A percentile compares a stretch with the other conserved stretches of the same genome.
Evolutionary conservation across 2,329 filamentous ascomycete species (phyloP).

Genomic region (Colletotrichum higginsianum): DNA sequence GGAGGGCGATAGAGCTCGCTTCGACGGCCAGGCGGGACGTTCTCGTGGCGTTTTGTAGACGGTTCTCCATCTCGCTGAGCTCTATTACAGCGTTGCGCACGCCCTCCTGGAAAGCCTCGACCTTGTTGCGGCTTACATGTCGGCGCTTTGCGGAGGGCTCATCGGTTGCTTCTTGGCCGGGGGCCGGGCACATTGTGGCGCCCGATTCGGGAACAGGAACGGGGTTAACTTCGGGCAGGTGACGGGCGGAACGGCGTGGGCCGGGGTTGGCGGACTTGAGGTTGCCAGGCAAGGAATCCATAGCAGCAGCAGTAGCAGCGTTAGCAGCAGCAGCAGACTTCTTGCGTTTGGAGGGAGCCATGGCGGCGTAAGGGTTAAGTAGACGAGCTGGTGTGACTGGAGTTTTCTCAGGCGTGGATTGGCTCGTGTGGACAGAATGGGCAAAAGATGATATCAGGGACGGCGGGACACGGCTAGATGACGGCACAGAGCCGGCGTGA

Average conservation of each 20-base stretch:
- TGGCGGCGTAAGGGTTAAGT: slow-evolving; percentile 16
- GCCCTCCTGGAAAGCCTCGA: slow-evolving; percentile 45
- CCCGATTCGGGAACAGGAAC: slow-evolving; percentile 33
- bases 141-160: slow-evolving; percentile 34
- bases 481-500: slow-evolving; percentile 25
- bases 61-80: slow-evolving; percentile 65
- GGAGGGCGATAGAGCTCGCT: slow-evolving; percentile 52
- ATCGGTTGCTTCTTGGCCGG: background rate
- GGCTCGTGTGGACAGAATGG: background rate
- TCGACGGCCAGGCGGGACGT: slow-evolving; percentile 64
- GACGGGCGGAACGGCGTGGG: slow-evolving; percentile 39
- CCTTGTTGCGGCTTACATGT: slow-evolving; percentile 18
- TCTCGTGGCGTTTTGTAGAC: slow-evolving; percentile 60
- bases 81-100: slow-evolving; percentile 59
- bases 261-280: slow-evolving; percentile 11
- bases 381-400: background rate
- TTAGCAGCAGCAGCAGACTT: slow-evolving; percentile 43
- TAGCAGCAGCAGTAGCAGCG: too few relatives aligned
- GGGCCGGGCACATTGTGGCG: slow-evolving; percentile 24
- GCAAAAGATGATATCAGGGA: slow-evolving; percentile 26
- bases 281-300: too few relatives aligned
- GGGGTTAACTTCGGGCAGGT: slow-evolving; percentile 29
- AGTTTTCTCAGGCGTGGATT: background rate
- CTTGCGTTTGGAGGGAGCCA: slow-evolving; percentile 54
- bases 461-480: slow-evolving; percentile 10